Percentiles rank a stretch among this genome's conserved stretches.
phyloP scores from a whole-genome alignment of 2,329 filamentous ascomycete species.

The Proliferodiscus dingleyae region DNA sequence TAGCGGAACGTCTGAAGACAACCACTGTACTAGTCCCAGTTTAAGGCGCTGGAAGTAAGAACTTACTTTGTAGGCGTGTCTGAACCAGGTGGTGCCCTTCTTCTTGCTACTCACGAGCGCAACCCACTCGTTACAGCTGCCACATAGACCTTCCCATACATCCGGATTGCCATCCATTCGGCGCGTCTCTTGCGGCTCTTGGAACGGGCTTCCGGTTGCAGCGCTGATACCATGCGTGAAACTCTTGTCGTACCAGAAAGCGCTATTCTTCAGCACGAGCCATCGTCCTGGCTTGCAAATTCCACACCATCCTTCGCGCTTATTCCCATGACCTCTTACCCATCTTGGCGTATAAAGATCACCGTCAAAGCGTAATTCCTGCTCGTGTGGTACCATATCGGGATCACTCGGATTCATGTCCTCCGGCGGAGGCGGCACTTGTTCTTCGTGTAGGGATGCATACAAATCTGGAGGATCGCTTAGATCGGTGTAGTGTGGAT shows the following conservation, averaged over 20 bases:
- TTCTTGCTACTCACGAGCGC: constrained; percentile 80
- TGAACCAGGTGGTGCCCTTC: constrained; percentile 89
- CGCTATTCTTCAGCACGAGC: constrained; percentile 85
- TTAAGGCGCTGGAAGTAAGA: not conserved
- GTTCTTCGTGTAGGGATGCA: constrained; percentile 68
- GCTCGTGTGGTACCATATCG: constrained; percentile 71
- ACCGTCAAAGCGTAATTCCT: constrained; percentile 71
- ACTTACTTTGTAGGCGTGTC: constrained; percentile 79
- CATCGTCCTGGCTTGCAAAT: constrained; percentile 82
- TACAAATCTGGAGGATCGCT: constrained; percentile 76
- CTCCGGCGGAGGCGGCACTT: constrained; percentile 67
- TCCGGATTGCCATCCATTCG: constrained; percentile 77
- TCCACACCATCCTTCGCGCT: constrained; percentile 85
- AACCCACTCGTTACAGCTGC: constrained; percentile 76
- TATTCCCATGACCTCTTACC: constrained; percentile 82
- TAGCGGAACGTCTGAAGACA: not conserved
- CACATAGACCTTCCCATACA: constrained; percentile 75
- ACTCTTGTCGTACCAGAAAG: constrained; percentile 90
- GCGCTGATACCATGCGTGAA: constrained; percentile 85
- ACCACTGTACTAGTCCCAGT: not conserved
- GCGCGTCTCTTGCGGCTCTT: constrained; percentile 68
- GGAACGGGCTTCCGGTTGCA: constrained; percentile 72
- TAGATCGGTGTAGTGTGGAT: constrained; percentile 66
- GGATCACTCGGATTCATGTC: constrained; percentile 78
- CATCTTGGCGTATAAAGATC: constrained; percentile 80